Conservation (phyloP, 2,329 filamentous ascomycete species). For the Penicillium hesseltinei region DNA sequence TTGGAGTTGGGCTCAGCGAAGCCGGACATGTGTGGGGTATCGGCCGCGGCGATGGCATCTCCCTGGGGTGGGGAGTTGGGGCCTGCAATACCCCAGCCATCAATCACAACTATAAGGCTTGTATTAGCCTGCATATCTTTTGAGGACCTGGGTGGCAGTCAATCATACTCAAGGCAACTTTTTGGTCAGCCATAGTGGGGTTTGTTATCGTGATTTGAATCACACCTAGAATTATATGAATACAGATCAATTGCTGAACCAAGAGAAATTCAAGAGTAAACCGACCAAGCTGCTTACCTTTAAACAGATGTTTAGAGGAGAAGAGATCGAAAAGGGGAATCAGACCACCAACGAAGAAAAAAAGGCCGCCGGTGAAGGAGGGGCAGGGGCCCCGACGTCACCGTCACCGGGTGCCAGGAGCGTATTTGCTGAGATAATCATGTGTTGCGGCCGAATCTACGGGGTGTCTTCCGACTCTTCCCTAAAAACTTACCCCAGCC, state of each 20-base stretch:
- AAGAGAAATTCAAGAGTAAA: constrained; percentile 2
- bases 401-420: constrained; percentile 14
- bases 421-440: constrained; percentile 2
- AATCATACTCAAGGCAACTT: constrained; percentile 64
- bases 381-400: constrained; percentile 39
- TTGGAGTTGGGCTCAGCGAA: constrained; percentile 67
- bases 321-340: constrained; percentile 11
- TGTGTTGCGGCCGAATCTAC: not conserved
- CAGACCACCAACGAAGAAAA: constrained; percentile 12
- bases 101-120: constrained; percentile 78
- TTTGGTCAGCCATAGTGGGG: constrained; percentile 64
- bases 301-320: constrained; percentile 15
- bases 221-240: constrained; percentile 12
- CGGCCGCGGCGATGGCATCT: constrained; percentile 90
- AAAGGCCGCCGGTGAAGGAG: constrained; percentile 32
- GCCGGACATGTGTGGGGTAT: constrained; percentile 92
- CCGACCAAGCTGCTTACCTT: constrained; percentile 9
- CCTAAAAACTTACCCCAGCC: constrained; percentile 32
- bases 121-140: constrained; percentile 15
- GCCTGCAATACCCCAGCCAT: constrained; percentile 91
- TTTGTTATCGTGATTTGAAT: constrained; percentile 16
- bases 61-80: constrained; percentile 79
- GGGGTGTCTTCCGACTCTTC: constrained; percentile 33
- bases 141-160: constrained; percentile 31
- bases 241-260: constrained; percentile 21